phyloP scores from a whole-genome alignment of 176 grass and related monocot genomes.

The Musa schizocarpa region DNA sequence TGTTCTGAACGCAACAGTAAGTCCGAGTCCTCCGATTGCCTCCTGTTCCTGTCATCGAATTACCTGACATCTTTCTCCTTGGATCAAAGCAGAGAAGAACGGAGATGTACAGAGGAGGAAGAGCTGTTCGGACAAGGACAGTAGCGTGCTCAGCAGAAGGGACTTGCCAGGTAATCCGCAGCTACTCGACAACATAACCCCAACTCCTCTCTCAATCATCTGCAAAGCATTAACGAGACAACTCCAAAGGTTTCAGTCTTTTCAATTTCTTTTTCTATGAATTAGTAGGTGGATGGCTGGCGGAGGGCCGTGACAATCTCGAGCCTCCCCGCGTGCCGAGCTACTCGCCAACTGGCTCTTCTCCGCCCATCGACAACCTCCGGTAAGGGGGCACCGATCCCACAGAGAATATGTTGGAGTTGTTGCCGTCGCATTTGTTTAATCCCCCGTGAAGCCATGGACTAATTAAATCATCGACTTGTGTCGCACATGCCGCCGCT shows the following conservation, averaged over 20 bases:
- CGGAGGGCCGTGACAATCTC: conserved; percentile 47
- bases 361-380: conserved; percentile 43
- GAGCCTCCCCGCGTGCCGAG: conserved; percentile 4
- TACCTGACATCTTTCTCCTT: neutral
- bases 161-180: conserved; percentile 42
- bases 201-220: neutral
- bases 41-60: neutral
- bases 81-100: conserved; percentile 24
- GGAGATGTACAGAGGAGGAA: conserved; percentile 38
- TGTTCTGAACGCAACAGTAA: conserved; percentile 51
- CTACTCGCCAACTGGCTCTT: conserved; percentile 12
- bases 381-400: conserved; percentile 29
- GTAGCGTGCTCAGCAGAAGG: conserved; percentile 35
- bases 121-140: conserved; percentile 79
- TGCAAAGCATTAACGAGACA: neutral
- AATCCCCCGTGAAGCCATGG: too few relatives aligned
- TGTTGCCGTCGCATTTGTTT: too few relatives aligned
- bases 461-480: too few relatives aligned
- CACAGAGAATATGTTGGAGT: too few relatives aligned
- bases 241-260: neutral
- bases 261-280: neutral
- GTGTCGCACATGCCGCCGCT: too few relatives aligned
- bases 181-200: neutral
- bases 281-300: conserved; percentile 46
- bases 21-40: neutral